Evolutionary conservation across 176 grass and related monocot genomes (phyloP).

Genomic region (Oryza longistaminata): DNA sequence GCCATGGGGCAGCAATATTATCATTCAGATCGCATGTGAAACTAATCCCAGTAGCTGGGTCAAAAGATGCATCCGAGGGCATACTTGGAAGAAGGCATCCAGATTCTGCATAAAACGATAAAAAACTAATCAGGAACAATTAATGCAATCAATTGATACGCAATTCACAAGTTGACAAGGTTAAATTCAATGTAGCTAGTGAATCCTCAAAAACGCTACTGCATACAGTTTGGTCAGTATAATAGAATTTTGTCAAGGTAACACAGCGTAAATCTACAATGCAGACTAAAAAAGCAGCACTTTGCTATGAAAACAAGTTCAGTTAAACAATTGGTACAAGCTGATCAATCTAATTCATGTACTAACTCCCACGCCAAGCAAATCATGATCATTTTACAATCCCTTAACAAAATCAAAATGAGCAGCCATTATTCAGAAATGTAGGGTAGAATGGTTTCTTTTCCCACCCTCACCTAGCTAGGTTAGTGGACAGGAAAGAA

Average conservation of each 20-base stretch:
- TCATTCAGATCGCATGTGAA: slow-evolving; percentile 99
- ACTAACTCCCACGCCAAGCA: slow-evolving; percentile 17
- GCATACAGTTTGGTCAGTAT: background rate
- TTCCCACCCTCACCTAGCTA: background rate
- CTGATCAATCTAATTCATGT: background rate
- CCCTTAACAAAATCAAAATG: background rate
- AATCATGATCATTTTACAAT: background rate
- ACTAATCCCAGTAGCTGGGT: slow-evolving; percentile 74
- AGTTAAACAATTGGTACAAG: background rate
- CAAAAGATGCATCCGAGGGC: slow-evolving; percentile 92
- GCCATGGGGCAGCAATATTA: slow-evolving; percentile 97
- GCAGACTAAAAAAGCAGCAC: background rate
- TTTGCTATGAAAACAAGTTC: background rate
- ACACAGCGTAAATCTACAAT: slow-evolving; percentile 28
- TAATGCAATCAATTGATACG: background rate
- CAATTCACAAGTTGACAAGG: background rate
- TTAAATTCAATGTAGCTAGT: slow-evolving; percentile 7
- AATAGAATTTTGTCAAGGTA: slow-evolving; percentile 20
- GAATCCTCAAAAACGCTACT: background rate
- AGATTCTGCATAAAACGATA: slow-evolving; percentile 59
- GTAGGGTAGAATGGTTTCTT: background rate
- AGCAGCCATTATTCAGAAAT: background rate
- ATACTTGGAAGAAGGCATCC: slow-evolving; percentile 97
- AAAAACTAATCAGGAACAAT: slow-evolving; percentile 28
- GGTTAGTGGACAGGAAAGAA: background rate